Evolutionary conservation across 2,329 filamentous ascomycete genomes (phyloP).

Genomic region (Scleromitrula shiraiana): DNA sequence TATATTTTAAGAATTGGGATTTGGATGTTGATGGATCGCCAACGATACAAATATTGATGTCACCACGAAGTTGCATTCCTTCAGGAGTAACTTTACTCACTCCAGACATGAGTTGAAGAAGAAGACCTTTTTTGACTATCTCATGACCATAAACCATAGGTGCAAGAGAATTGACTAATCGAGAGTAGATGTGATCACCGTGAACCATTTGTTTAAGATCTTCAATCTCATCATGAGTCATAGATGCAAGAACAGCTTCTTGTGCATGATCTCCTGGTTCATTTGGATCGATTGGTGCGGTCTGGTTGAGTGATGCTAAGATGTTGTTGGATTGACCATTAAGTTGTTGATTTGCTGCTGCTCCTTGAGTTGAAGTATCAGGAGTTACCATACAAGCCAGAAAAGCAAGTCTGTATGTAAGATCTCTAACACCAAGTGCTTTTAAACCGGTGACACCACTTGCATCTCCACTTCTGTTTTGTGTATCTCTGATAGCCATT

Average conservation of each 20-base stretch:
- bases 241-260: constrained; percentile 74
- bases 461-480: constrained; percentile 68
- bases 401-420: constrained; percentile 96
- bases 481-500: constrained; percentile 76
- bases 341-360: constrained; percentile 58
- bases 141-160: constrained; percentile 97
- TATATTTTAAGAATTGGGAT: constrained; percentile 96
- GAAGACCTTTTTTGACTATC: constrained; percentile 92
- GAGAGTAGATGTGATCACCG: constrained; percentile 87
- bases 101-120: constrained; percentile 93
- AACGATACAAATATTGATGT: constrained; percentile 98
- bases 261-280: constrained; percentile 79
- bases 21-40: constrained; percentile 96
- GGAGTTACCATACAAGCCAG: constrained; percentile 92
- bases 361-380: constrained; percentile 73
- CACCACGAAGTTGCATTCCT: constrained; percentile 90
- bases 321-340: constrained; percentile 76
- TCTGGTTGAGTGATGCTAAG: constrained; percentile 72
- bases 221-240: constrained; percentile 81
- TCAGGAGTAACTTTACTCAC: constrained; percentile 87
- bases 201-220: constrained; percentile 92
- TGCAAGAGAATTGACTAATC: constrained; percentile 86
- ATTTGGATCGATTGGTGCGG: constrained; percentile 55
- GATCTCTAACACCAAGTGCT: constrained; percentile 83
- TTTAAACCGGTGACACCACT: constrained; percentile 83